Evolutionary conservation across 495 filamentous ascomycete genomes (phyloP).

Genomic region (Geoglossum glabrum): DNA sequence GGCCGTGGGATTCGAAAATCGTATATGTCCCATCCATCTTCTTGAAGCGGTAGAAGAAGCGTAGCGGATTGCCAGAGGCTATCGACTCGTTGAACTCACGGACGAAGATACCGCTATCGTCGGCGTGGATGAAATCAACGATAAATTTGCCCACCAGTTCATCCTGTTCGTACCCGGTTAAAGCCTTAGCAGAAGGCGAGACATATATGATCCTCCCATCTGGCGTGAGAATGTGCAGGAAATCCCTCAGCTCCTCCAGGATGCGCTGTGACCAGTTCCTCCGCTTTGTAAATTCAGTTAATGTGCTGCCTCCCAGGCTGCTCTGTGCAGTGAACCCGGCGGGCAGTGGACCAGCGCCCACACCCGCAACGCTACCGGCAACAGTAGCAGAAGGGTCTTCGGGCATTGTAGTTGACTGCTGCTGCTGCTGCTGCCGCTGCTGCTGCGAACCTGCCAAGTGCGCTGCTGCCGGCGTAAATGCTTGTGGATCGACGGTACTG

Average conservation of each 20-base stretch:
- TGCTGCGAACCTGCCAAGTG: constrained; percentile 10
- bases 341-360: constrained; percentile 34
- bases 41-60: constrained; percentile 77
- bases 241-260: constrained; percentile 74
- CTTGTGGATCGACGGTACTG: constrained; percentile 7
- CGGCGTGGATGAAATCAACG: constrained; percentile 63
- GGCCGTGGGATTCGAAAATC: constrained; percentile 78
- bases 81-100: constrained; percentile 86
- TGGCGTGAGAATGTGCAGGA: constrained; percentile 69
- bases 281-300: constrained; percentile 69
- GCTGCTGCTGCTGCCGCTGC: too few species aligned
- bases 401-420: neutral
- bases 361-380: constrained; percentile 20
- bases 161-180: constrained; percentile 54
- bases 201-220: constrained; percentile 68
- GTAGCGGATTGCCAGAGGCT: constrained; percentile 52
- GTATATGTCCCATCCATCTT: constrained; percentile 52
- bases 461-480: constrained; percentile 8
- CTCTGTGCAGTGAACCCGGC: constrained; percentile 32
- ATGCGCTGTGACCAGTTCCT: constrained; percentile 80
- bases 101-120: constrained; percentile 70
- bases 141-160: constrained; percentile 59
- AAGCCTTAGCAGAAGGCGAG: constrained; percentile 54
- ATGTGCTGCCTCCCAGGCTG: constrained; percentile 33
- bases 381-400: neutral